These are phyloP conservation scores for Cercospora zeae-maydis DNA, from an alignment of 2,329 filamentous ascomycete genomes.

Conservation along the genomic window DNA sequence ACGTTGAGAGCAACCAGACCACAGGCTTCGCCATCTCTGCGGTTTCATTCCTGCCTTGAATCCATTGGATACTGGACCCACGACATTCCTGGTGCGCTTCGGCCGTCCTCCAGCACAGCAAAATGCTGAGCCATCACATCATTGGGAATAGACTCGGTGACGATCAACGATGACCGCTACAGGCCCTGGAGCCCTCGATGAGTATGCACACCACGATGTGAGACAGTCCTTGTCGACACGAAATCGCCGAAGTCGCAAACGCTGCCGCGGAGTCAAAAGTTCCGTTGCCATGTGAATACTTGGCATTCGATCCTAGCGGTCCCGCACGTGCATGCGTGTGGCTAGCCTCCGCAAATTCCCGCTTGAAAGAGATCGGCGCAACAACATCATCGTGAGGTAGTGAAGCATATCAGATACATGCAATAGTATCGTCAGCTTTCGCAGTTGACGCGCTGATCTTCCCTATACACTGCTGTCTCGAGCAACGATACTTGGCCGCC, in stretches of 20 bases:
- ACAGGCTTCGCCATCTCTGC: background rate
- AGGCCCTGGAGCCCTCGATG: background rate
- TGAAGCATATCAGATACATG: background rate
- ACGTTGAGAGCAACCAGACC: background rate
- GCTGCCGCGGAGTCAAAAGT: conserved; percentile 6
- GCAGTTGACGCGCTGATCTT: background rate
- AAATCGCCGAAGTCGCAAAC: conserved; percentile 9
- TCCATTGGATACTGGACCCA: background rate
- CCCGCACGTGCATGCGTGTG: conserved; percentile 6
- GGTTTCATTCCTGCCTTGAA: background rate
- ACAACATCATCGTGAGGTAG: background rate
- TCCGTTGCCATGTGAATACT: conserved; percentile 10
- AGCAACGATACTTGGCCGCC: too few relatives aligned
- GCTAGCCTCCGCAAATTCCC: conserved; percentile 7
- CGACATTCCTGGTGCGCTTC: background rate
- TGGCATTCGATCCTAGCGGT: conserved; percentile 4
- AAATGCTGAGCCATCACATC: background rate
- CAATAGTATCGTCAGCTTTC: background rate
- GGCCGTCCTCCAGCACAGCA: background rate
- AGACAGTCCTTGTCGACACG: background rate
- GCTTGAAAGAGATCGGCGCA: background rate
- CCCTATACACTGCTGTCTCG: background rate
- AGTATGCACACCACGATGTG: background rate
- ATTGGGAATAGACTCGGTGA: background rate
- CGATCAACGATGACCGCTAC: background rate